Percentiles rank a stretch among this genome's conserved stretches.
Conservation (phyloP, 495 filamentous ascomycete species). For the Aspergillus cristatus region DNA sequence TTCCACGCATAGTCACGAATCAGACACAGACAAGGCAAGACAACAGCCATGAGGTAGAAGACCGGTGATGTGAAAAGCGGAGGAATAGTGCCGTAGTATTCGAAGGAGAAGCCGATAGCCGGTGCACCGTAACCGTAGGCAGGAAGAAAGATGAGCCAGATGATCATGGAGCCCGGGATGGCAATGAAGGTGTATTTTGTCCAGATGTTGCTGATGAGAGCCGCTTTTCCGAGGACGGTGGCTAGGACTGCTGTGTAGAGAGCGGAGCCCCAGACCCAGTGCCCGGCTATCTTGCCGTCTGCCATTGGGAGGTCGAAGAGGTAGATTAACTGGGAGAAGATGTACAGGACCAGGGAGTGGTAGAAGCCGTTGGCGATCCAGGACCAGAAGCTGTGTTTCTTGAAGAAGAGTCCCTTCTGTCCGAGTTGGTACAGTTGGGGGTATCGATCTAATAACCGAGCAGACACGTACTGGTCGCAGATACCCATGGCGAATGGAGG, state of each 20-base stretch:
- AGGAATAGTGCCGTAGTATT: conserved; percentile 78
- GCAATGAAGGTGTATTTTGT: conserved; percentile 96
- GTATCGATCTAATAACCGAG: conserved; percentile 91
- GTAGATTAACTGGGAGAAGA: conserved; percentile 73
- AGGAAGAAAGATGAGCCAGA: conserved; percentile 87
- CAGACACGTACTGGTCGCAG: conserved; percentile 96
- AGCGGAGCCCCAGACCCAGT: conserved; percentile 95
- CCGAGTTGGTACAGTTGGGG: conserved; percentile 92
- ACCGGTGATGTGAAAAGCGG: conserved; percentile 69
- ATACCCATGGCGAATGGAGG: conserved; percentile 94
- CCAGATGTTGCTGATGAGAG: conserved; percentile 93
- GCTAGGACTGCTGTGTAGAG: conserved; percentile 85
- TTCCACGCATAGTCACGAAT: conserved; percentile 78
- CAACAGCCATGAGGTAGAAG: conserved; percentile 82
- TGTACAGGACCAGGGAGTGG: conserved; percentile 87
- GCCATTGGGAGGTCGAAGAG: conserved; percentile 62
- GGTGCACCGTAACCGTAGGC: conserved; percentile 88
- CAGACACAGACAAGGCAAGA: conserved; percentile 77
- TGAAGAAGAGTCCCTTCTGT: conserved; percentile 90
- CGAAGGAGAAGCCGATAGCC: conserved; percentile 68
- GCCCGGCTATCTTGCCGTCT: conserved; percentile 73
- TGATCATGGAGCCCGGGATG: conserved; percentile 84
- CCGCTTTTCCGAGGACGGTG: conserved; percentile 92
- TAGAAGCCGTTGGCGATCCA: conserved; percentile 95
- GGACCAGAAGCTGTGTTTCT: conserved; percentile 77